Evolutionary conservation across 441 rosid genomes (phyloP), one percentile per base, ranked within the genome.

Genomic region (Corymbia citriodora): DNA sequence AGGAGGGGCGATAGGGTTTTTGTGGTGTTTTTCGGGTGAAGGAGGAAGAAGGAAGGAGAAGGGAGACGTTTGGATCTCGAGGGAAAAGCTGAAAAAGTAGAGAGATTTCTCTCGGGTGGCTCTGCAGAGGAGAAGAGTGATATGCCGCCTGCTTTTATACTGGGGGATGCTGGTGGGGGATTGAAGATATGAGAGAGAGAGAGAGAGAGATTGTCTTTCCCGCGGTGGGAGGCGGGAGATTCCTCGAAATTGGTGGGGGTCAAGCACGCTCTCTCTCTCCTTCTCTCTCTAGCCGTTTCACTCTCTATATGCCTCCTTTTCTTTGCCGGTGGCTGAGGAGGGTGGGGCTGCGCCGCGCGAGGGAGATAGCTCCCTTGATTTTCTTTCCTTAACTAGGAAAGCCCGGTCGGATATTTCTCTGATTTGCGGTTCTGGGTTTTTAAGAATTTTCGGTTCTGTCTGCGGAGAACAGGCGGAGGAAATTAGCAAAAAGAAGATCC

Each of bases 311-410:
- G 21, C 31, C 74, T 31, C 21, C 74, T 8, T 68, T 68, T 68
- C 74, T 68, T 31, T 4, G 74, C 74, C 74, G 40, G 74, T 33
- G 74, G 74, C 74, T 36, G 27, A 6, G 63, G 29, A 21, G 10
- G 40, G 82, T 72, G 82, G 49, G 82, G 5, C 82, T 33, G 49
- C 74, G 74, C 74, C 74, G 74, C 74, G 74, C 74, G 74, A 68
- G 74, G 40, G 10, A 31, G 74, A 31, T 68, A 25, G 40, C 74
- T 40, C 45, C 21, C 21, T 18, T 16, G 40, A 31, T 31, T 15
- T 29, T 14, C 33, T 29, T 29, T 3, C 33, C 15, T 29, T 29
- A 29, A 14, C 33, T 31, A 7, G 18, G 72, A 0, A 16, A 12
- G 33, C 17, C 70, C 18, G 70, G 70, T 2, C 9, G 29, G 16